Percentiles rank a stretch among this genome's conserved stretches.
Conservation (phyloP, 345 rosid genomes). For the Euclidium syriacum region DNA sequence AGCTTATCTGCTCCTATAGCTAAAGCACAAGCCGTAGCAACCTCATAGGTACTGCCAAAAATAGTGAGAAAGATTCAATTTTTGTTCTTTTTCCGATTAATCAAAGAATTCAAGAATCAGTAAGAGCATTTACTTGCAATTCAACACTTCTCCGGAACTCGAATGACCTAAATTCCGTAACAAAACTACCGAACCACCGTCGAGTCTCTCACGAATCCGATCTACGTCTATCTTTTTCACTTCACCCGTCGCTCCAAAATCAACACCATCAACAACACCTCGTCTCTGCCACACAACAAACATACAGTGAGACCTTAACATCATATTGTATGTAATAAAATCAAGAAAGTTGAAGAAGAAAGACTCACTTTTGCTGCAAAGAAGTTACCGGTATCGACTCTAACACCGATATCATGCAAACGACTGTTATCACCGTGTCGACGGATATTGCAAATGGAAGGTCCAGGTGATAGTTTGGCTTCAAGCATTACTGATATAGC, state of each 20-base stretch:
- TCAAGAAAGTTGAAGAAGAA: background rate
- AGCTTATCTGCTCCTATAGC: constrained; percentile 92
- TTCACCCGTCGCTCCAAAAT: constrained; percentile 93
- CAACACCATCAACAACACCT: constrained; percentile 90
- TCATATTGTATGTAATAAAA: background rate
- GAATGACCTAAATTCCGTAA: constrained; percentile 94
- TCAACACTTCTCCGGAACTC: constrained; percentile 93
- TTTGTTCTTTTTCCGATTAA: background rate
- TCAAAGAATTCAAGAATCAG: background rate
- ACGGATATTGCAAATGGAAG: constrained; percentile 77
- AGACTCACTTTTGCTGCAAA: constrained; percentile 83
- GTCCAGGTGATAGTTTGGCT: constrained; percentile 95
- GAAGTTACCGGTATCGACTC: constrained; percentile 94
- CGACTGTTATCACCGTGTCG: constrained; percentile 91
- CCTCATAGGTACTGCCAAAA: constrained; percentile 81
- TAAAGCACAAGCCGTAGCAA: constrained; percentile 94
- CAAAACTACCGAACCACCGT: constrained; percentile 75
- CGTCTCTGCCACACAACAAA: constrained; percentile 55
- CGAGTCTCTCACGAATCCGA: constrained; percentile 86
- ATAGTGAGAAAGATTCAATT: background rate
- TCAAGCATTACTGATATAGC: constrained; percentile 84
- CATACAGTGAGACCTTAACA: no score
- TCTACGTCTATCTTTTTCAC: constrained; percentile 86
- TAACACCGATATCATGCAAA: constrained; percentile 90
- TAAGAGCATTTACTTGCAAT: constrained; percentile 82